A percentile compares a stretch with the other conserved stretches of the same genome.
These are phyloP conservation scores for Endothia cerciana DNA, from an alignment of 2,329 filamentous ascomycete species.

Conservation along the genomic window DNA sequence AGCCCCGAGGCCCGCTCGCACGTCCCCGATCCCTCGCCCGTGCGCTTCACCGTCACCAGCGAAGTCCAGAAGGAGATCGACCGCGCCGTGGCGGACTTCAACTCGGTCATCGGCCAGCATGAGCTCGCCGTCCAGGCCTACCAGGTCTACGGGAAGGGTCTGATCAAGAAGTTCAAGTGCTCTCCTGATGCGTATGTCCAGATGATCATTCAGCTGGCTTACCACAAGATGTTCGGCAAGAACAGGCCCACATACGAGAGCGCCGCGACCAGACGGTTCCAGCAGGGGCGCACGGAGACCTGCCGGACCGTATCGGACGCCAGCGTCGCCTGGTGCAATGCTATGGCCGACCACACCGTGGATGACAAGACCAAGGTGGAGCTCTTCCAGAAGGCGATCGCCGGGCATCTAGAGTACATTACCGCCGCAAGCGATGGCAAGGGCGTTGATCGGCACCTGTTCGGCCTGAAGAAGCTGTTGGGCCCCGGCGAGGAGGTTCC, in stretches of 20 bases:
- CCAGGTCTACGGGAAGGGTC: conserved; percentile 94
- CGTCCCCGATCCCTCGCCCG: conserved; percentile 76
- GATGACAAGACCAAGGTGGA: conserved; percentile 68
- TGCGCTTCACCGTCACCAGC: conserved; percentile 79
- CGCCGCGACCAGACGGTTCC: conserved; percentile 91
- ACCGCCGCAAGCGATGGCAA: conserved; percentile 85
- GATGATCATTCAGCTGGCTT: conserved; percentile 97
- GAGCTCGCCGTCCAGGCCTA: conserved; percentile 93
- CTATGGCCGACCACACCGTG: conserved; percentile 73
- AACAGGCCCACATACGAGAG: conserved; percentile 98
- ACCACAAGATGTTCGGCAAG: conserved; percentile 99
- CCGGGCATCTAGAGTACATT: conserved; percentile 89
- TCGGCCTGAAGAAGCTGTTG: conserved; percentile 91
- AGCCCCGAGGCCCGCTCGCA: conserved; percentile 77
- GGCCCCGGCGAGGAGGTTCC: conserved; percentile 80
- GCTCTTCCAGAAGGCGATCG: conserved; percentile 80
- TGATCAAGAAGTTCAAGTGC: conserved; percentile 99
- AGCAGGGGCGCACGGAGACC: conserved; percentile 94
- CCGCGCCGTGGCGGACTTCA: conserved; percentile 78
- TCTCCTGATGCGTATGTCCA: conserved; percentile 97
- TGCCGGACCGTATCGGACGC: conserved; percentile 92
- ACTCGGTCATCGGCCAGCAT: conserved; percentile 79
- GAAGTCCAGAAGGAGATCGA: conserved; percentile 79
- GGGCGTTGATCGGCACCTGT: conserved; percentile 95
- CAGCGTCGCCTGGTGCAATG: conserved; percentile 84